Base-by-base conservation (phyloP, 371 early-diverging fungal species). In the Mortierella sp. region DNA sequence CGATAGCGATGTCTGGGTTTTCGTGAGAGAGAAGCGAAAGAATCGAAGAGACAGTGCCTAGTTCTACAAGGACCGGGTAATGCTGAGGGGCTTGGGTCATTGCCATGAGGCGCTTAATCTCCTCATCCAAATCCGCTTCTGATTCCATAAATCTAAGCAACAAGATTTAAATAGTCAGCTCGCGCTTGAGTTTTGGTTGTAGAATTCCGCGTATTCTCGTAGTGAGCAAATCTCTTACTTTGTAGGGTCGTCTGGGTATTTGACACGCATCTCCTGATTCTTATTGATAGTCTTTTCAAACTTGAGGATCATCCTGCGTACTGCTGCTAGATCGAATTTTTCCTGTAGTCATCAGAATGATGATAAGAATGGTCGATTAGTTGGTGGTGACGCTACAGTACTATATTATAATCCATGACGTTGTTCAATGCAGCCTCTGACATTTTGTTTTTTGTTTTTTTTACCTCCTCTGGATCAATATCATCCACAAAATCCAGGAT, bases 111-210 rank as follows among this genome's bases (percentile, higher is more conserved):
- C 88, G 88, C 70, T 96, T 93, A 69, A 97, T 91, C 39, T 93
- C 94, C 73, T 95, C 96, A 68, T 96, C 97, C 49, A 98, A 86
- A 71, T 97, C 97, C 1, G 96, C 92, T 83, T 98, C 98, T 30
- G 97, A 97, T 65, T 97, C 97, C 84, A 96, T 92, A 83, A 97
- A 98, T 72, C 92, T 86, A 67, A 65, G 51, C 11, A 20, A 24
- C 58, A 52, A 22, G 18, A 66, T 5, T 52, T 1, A 16, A 16
- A 59, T 16, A 47, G 37, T 20, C 52, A 24, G 18, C 37, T 30
- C 52, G 45, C 12, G 10, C 22, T 54, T 49, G n/a, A 14, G 24
- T 22, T 55, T 22, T 18, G 55, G 49, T 28, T 32, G 24, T 1
- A 35, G 32, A 59, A 59, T 6, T 59, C 30, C 30, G 30, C 30